A percentile compares a stretch with the other conserved stretches of the same genome.
phyloP scores from a whole-genome alignment of 2,329 filamentous ascomycete species.

The Claviceps monticola region DNA sequence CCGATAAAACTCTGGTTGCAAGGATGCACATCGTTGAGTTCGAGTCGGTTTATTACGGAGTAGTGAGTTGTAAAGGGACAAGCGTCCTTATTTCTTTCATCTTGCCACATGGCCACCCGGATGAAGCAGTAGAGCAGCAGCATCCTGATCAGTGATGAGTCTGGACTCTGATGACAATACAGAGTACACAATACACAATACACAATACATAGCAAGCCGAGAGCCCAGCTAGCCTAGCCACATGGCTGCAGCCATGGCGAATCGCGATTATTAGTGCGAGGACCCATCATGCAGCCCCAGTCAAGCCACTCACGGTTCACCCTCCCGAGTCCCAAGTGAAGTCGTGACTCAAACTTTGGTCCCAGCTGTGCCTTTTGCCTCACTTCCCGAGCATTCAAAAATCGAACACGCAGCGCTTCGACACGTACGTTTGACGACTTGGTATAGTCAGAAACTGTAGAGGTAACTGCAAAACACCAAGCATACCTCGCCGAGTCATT shows the following conservation, averaged over 20 bases:
- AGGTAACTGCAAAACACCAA: not conserved
- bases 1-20: too few species aligned
- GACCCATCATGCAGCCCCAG: not conserved
- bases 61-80: too few species aligned
- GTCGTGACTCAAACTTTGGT: conserved; percentile 21
- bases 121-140: too few species aligned
- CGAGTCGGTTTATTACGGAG: too few species aligned
- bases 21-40: too few species aligned
- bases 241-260: not conserved
- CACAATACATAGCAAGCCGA: too few species aligned
- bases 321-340: not conserved
- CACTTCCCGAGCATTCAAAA: not conserved
- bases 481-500: too few species aligned
- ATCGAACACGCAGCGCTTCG: not conserved
- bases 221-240: not conserved
- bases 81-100: not conserved
- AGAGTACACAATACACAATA: too few species aligned
- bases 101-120: too few species aligned
- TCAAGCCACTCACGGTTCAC: not conserved
- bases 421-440: not conserved
- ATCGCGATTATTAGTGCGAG: not conserved
- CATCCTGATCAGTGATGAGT: not conserved
- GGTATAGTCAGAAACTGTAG: not conserved
- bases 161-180: too few species aligned
- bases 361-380: conserved; percentile 4